phyloP scores from a whole-genome alignment of 345 rosid genomes.

The Iberis pinnata region DNA sequence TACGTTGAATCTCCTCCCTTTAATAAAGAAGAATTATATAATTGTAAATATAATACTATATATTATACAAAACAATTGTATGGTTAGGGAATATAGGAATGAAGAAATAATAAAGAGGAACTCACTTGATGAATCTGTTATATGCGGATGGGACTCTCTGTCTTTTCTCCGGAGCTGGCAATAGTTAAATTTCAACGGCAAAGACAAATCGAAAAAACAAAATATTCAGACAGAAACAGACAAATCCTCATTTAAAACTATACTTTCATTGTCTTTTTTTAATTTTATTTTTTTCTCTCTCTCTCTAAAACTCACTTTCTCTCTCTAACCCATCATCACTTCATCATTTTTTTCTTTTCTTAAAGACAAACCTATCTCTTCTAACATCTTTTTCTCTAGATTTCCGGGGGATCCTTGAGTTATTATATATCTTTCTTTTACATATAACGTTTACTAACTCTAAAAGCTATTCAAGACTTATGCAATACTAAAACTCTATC shows the following conservation, averaged over 20 bases:
- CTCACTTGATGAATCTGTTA: constrained; percentile 99
- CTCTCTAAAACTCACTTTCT: constrained; percentile 30
- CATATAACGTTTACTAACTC: constrained; percentile 2
- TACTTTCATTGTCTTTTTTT: constrained; percentile 31
- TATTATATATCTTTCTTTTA: neutral
- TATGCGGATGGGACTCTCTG: constrained; percentile 99
- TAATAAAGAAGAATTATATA: constrained; percentile 11
- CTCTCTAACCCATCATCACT: constrained; percentile 43
- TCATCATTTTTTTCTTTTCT: constrained; percentile 50
- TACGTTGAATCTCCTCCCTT: constrained; percentile 99
- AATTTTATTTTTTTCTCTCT: constrained; percentile 31
- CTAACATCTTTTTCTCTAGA: constrained; percentile 32
- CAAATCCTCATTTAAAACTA: constrained; percentile 36
- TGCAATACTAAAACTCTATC: neutral
- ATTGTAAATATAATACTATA: neutral
- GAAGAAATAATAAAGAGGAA: neutral
- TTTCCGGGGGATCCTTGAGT: constrained; percentile 47
- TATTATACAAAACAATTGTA: too few species aligned
- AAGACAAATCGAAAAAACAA: constrained; percentile 41
- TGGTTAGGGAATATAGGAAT: neutral
- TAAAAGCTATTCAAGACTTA: constrained; percentile 1
- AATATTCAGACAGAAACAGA: constrained; percentile 38
- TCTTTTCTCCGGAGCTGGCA: constrained; percentile 98
- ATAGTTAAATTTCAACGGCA: constrained; percentile 29
- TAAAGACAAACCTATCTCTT: constrained; percentile 20